Percentiles rank a stretch among this genome's conserved stretches.
These are phyloP conservation scores for Beta lomatogona DNA, from an alignment of 179 eudicot genomes.

Conservation along the genomic window DNA sequence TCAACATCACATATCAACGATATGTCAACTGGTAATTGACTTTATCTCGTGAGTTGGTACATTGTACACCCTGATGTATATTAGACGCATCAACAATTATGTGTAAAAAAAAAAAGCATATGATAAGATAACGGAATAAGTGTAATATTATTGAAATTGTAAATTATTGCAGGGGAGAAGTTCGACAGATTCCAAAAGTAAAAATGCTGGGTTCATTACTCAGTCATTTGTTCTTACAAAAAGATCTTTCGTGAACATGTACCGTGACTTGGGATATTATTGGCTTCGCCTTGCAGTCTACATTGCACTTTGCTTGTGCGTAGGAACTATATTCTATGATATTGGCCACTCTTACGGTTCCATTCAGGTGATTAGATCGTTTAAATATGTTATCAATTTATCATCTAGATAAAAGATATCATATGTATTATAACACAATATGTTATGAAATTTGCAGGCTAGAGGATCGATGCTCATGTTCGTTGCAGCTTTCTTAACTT, in stretches of 20 bases:
- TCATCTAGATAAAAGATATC: too few relatives aligned
- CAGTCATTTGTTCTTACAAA: slow-evolving; percentile 61
- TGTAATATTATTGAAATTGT: too few relatives aligned
- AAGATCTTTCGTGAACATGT: slow-evolving; percentile 78
- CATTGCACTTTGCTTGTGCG: slow-evolving; percentile 49
- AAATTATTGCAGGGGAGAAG: slow-evolving; percentile 38
- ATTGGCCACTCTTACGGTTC: slow-evolving; percentile 54
- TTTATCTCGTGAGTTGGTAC: too few relatives aligned
- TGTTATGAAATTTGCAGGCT: slow-evolving; percentile 38
- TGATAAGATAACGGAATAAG: too few relatives aligned
- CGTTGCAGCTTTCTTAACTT: slow-evolving; percentile 60
- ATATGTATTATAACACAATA: too few relatives aligned
- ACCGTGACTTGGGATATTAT: slow-evolving; percentile 80
- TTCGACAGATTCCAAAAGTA: slow-evolving; percentile 36
- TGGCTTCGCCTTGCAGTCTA: slow-evolving; percentile 72
- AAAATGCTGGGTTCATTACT: slow-evolving; percentile 45
- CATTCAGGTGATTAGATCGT: slow-evolving; percentile 48
- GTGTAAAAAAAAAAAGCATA: too few relatives aligned
- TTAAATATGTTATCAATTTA: neutral
- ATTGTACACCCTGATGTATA: too few relatives aligned
- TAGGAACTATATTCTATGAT: slow-evolving; percentile 61
- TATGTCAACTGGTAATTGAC: slow-evolving; percentile 42
- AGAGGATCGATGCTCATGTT: slow-evolving; percentile 66
- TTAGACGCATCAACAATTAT: too few relatives aligned
- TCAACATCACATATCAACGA: slow-evolving; percentile 33